Evolutionary conservation across 2,329 filamentous ascomycete species (phyloP), one percentile per base, ranked within the genome.

Genomic region (Leptoxyphium fumago): DNA sequence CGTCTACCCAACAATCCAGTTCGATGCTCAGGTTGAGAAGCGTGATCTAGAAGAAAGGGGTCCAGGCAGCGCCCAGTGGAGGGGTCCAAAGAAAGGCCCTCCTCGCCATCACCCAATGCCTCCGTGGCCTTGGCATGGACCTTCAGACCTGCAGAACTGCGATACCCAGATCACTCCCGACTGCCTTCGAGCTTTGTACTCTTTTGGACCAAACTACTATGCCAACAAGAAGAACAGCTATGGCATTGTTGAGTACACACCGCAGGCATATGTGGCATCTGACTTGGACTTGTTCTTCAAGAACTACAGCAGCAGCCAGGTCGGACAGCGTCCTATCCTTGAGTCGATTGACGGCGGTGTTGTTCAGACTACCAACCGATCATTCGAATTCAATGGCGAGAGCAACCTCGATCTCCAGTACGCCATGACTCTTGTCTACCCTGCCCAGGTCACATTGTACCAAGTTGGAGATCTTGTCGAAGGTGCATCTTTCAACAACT

Each of bases 1-100:
- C 10, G 71, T 78, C 21, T 74, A 78, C 55, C 75, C 75, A 2
- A 78, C 75, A 1, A 78, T 69, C 41, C 74, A 73, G 0, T 78
- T 78, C 62, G 17, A 39, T 11, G 32, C 21, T 6, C 29, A 41
- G 17, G 30, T 51, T 11, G 32, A 46, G 29, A 57, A 57, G 46
- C 52, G 56, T 5, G 32, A 15, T 9, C 9, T 36, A 5, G 32
- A 36, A 15, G 32, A 36, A 9, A 13, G 32, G 13, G 32, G 32
- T 9, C 32, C 11, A 13, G 11, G 13, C 32, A 15, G 32, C 11
- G 32, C 13, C 3, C 32, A 36, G 13, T 13, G 15, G 32, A 36
- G 15, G 9, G 32, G 32, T 9, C 32, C 32, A 13, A 3, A 15
- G 3, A 13, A 15, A 15, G 9, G 32, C 15, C 32, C 32, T 13